Evolutionary conservation across 164 flowering plant species (phyloP), one percentile per base, ranked within the genome.

Genomic region (Aristolochia californica): DNA sequence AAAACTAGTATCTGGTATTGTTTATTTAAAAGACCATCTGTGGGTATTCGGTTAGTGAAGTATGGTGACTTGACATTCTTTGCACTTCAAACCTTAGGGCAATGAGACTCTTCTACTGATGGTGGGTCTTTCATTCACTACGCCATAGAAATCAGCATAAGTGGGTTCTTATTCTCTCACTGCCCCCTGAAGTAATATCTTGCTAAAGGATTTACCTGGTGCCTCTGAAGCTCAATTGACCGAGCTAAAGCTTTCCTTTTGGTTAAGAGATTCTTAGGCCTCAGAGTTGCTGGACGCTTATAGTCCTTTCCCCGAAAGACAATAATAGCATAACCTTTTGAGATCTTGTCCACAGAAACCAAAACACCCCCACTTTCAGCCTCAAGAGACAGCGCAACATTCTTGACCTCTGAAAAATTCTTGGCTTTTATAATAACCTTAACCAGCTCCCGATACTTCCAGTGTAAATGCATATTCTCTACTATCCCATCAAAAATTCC

Each of bases 401-500:
- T 77, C 66, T 78, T 85, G 15, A 85, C 99, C 55, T 80, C 77
- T 40, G 83, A 85, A 68, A 93, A 80, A 59, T 64, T 69, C 66
- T 74, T 83, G 54, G 81, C 90, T 61, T 85, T 85, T 58, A 80
- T 70, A 40, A 85, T 61, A 62, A 93, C 75, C 70, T 87, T 89
- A 26, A 93, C 87, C 62, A 93, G 72, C 62, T 93, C 99, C 45
- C 99, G 71, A 62, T 89, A 93, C 66, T 93, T 93, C 99, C 99
- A 93, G 61, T 93, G 97, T 74, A 89, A 74, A 72, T 93, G 97
- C 94, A 93, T 84, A 70, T 90, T 93, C 78, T 93, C 96, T 66
- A 93, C 84, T 38, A 97, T 87, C 57, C 97, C 99, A 68, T 82
- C 96, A 74, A 93, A 93, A 63, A 93, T 88, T 66, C 95, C 97